Percentiles rank a stretch among this genome's conserved stretches.
Evolutionary conservation across 257 asterid genomes (phyloP).

Genomic region (Prunella vulgaris): DNA sequence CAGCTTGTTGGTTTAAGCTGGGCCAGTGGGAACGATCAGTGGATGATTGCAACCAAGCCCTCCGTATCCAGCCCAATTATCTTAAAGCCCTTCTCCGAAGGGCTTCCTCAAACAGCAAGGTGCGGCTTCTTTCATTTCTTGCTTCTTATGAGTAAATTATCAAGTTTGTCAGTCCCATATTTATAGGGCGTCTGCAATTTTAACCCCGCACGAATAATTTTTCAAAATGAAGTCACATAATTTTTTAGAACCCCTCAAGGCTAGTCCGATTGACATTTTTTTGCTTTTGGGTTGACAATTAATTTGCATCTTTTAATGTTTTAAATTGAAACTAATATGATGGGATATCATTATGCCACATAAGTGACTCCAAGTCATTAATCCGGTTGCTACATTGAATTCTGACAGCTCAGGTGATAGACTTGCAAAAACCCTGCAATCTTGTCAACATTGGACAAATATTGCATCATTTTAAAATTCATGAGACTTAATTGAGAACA

Average conservation of each 20-base stretch:
- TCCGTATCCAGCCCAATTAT: slow-evolving; percentile 66
- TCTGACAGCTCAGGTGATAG: background rate
- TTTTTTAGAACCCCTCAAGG: background rate
- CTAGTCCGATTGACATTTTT: background rate
- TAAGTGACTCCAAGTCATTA: background rate
- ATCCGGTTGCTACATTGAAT: background rate
- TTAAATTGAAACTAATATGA: background rate
- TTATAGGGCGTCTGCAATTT: background rate
- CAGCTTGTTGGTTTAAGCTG: slow-evolving; percentile 91
- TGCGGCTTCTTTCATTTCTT: slow-evolving; percentile 11
- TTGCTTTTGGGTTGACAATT: background rate
- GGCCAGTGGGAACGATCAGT: slow-evolving; percentile 70
- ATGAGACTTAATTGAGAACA: background rate
- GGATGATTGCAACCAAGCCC: slow-evolving; percentile 86
- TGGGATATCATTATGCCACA: background rate
- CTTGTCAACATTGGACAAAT: background rate
- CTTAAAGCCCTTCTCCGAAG: slow-evolving; percentile 78
- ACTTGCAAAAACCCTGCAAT: no score
- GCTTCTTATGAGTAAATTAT: background rate
- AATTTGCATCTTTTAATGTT: no score
- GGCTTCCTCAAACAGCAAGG: slow-evolving; percentile 83
- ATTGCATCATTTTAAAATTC: no score
- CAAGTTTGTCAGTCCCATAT: background rate
- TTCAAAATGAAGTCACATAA: background rate
- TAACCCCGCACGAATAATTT: background rate